Evolutionary conservation across 1,139 yeast species (phyloP).

Genomic region (Suhomyces kunorum): DNA sequence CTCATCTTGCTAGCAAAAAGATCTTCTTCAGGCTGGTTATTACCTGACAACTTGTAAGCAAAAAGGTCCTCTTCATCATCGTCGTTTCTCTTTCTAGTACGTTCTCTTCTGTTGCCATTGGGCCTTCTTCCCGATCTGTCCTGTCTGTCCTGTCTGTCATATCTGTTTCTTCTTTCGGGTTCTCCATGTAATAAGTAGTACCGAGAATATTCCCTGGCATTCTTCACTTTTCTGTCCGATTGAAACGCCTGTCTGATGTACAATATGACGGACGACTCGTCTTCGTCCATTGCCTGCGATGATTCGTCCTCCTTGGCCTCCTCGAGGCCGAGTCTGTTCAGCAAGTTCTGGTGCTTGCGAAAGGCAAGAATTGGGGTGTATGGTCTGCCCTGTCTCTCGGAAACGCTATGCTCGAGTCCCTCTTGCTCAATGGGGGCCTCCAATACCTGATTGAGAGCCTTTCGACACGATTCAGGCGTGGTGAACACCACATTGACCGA

Average conservation of each 20-base stretch:
- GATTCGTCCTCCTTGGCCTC: constrained; percentile 12
- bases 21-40: constrained; percentile 26
- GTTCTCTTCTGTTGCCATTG: constrained; percentile 8
- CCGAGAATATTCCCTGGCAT: constrained; percentile 61
- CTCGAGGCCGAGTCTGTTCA: constrained; percentile 31
- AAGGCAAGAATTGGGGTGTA: constrained; percentile 41
- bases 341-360: constrained; percentile 36
- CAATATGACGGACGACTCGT: constrained; percentile 43
- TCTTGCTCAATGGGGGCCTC: constrained; percentile 3
- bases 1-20: constrained; percentile 38
- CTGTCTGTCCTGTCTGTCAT: constrained; percentile 19
- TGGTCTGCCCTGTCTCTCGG: constrained; percentile 41
- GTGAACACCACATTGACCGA: constrained; percentile 57
- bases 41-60: constrained; percentile 20
- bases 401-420: constrained; percentile 26
- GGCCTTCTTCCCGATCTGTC: constrained; percentile 11
- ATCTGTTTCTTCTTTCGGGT: constrained; percentile 51
- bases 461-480: constrained; percentile 43
- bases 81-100: constrained; percentile 1
- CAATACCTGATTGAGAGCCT: constrained; percentile 32
- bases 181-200: constrained; percentile 76
- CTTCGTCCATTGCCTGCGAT: constrained; percentile 42
- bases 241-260: constrained; percentile 52
- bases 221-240: constrained; percentile 58
- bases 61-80: constrained; percentile 16